Base-by-base conservation (phyloP, 2,329 filamentous ascomycete genomes). In the Monilinia polystroma region DNA sequence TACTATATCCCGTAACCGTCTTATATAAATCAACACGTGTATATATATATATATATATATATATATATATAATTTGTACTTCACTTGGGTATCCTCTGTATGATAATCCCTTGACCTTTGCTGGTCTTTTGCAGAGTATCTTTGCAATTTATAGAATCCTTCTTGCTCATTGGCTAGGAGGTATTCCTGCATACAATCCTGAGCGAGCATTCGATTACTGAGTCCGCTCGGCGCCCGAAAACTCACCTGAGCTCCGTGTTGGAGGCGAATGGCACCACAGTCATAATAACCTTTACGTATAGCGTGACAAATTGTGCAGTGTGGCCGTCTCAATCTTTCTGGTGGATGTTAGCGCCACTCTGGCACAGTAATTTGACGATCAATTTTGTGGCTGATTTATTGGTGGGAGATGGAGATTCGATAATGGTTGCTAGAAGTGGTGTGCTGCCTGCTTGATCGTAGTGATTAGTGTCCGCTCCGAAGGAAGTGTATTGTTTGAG, bases 401-500 rank as follows among this genome's bases (percentile, higher is more conserved):
- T 29, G 23, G 45, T 57, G 26, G 18, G n/a, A 41, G 60, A 52
- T 2, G 23, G 18, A 14, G 59, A 35, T 29, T 59, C 52, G 26
- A 63, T 53, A 16, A 67, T 58, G 32, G 52, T 16, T 16, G 62
- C 54, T 20, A 65, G 60, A 32, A 67, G 62, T 4, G 54, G 66
- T 38, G 62, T 65, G 32, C 60, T 32, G 10, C 66, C 66, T 1
- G 47, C 60, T n/a, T 43, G n/a, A 41, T 65, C 66, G 18, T 65
- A 67, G 38, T 57, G 60, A n/a, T 67, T 65, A 23, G 58, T 26
- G 23, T 65, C 66, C 11, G 55, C 54, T 53, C 66, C 54, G 35
- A 51, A 53, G 16, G 47, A 49, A 23, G 59, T 45, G 32, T 35
- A 43, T 53, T 67, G 35, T 26, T 52, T 58, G n/a, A 65, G 52